phyloP scores from a whole-genome alignment of 306 rosid genomes.

The Astragalus membranaceus region DNA sequence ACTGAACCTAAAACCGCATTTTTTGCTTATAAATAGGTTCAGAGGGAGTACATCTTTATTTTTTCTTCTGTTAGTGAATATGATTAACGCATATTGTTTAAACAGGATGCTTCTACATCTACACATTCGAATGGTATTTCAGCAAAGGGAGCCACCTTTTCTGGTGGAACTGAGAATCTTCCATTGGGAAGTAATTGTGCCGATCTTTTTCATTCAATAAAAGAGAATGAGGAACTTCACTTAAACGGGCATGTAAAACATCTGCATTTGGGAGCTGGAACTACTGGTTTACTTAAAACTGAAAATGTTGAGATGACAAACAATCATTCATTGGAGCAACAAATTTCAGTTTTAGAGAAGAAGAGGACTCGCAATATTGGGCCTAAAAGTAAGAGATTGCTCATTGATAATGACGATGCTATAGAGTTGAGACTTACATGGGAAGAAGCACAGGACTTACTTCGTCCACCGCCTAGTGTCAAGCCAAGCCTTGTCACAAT shows the following conservation, averaged over 20 bases:
- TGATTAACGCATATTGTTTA: constrained; percentile 14
- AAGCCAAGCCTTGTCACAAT: constrained; percentile 73
- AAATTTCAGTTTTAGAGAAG: constrained; percentile 49
- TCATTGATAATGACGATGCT: constrained; percentile 75
- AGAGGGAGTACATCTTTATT: background rate
- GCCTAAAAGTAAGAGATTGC: constrained; percentile 79
- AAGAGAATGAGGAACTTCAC: constrained; percentile 44
- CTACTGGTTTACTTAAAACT: constrained; percentile 35
- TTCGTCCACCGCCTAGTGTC: constrained; percentile 85
- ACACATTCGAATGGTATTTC: constrained; percentile 48
- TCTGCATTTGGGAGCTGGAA: constrained; percentile 39
- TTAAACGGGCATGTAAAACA: constrained; percentile 33
- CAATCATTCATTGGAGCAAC: constrained; percentile 41
- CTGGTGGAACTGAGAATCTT: constrained; percentile 52
- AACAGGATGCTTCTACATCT: constrained; percentile 62
- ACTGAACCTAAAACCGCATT: too few relatives aligned
- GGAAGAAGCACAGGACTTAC: constrained; percentile 99
- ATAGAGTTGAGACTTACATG: constrained; percentile 86
- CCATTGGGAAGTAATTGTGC: constrained; percentile 49
- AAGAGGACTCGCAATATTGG: constrained; percentile 86
- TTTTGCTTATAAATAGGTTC: too few relatives aligned
- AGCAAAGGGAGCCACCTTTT: constrained; percentile 40
- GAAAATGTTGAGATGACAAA: constrained; percentile 41
- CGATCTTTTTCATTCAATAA: constrained; percentile 35
- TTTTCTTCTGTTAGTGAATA: constrained; percentile 4